A percentile compares a stretch with the other conserved stretches of the same genome.
Evolutionary conservation across 768 basidiomycete genomes (phyloP).

Genomic region (Russula olivacea): DNA sequence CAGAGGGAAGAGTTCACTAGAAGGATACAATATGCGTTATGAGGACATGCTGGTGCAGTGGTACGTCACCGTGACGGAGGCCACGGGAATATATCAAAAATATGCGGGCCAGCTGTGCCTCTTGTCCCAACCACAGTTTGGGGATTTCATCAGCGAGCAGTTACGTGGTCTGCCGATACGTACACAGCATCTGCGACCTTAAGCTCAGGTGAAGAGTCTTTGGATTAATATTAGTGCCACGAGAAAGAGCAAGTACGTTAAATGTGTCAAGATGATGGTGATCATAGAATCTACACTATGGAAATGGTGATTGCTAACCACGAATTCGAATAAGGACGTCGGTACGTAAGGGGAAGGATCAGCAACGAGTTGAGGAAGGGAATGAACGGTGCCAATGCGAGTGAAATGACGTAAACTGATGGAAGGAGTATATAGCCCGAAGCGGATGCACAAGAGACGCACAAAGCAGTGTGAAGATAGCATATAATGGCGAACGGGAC

Average conservation of each 20-base stretch:
- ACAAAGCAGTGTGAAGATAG: background rate
- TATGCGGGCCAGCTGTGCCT: too few species aligned
- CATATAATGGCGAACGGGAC: background rate
- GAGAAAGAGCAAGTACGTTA: background rate
- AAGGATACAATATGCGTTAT: too few species aligned
- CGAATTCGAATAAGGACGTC: background rate
- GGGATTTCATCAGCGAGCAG: too few species aligned
- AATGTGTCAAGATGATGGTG: slow-evolving; percentile 14
- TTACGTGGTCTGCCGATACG: too few species aligned
- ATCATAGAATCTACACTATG: background rate
- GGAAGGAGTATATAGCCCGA: background rate
- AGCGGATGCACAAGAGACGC: background rate
- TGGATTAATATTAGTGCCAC: slow-evolving; percentile 6
- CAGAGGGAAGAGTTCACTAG: too few species aligned
- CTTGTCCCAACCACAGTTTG: too few species aligned
- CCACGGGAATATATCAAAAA: too few species aligned
- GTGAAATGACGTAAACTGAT: background rate
- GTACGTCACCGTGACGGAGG: too few species aligned
- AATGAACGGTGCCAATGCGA: background rate
- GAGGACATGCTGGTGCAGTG: too few species aligned
- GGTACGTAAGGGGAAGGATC: background rate
- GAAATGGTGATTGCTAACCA: slow-evolving; percentile 7
- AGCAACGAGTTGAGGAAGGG: background rate
- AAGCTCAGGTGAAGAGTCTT: background rate
- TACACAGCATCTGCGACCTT: too few species aligned